A percentile compares a stretch with the other conserved stretches of the same genome.
phyloP scores from a whole-genome alignment of 371 early-diverging fungal species.

The Coelomomyces lativittatus region DNA sequence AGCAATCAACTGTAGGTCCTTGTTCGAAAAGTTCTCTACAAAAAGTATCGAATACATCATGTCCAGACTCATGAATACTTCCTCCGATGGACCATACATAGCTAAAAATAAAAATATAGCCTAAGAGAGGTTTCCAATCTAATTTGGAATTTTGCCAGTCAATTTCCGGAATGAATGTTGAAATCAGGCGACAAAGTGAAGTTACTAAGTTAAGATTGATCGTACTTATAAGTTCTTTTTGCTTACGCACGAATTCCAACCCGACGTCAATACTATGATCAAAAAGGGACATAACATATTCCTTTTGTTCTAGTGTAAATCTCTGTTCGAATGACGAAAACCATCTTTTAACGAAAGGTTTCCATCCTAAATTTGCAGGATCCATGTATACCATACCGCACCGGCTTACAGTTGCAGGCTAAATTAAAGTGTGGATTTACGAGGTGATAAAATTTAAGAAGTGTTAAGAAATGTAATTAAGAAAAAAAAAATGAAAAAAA shows the following conservation, averaged over 20 bases:
- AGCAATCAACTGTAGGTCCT: constrained; percentile 13
- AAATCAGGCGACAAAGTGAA: constrained; percentile 16
- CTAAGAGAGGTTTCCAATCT: constrained; percentile 14
- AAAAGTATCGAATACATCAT: constrained; percentile 30
- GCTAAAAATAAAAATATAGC: constrained; percentile 25
- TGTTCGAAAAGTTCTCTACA: constrained; percentile 18
- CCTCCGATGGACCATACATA: constrained; percentile 34
- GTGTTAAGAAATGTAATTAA: background rate
- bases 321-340: background rate
- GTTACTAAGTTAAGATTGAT: constrained; percentile 22
- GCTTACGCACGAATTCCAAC: constrained; percentile 15
- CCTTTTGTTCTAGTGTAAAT: constrained; percentile 11
- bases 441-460: background rate
- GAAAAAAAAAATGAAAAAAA: background rate
- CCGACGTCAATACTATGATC: constrained; percentile 15
- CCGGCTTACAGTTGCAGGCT: constrained; percentile 34
- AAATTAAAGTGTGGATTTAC: too few species aligned
- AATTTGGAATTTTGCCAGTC: constrained; percentile 6
- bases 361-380: constrained; percentile 28
- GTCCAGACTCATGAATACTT: constrained; percentile 26
- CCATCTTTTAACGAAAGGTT: constrained; percentile 23
- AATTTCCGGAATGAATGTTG: constrained; percentile 17
- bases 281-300: constrained; percentile 7
- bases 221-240: constrained; percentile 15
- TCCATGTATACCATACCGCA: constrained; percentile 49